These are phyloP conservation scores for Echites panduratus DNA, from an alignment of 257 asterid species.

Conservation along the genomic window DNA sequence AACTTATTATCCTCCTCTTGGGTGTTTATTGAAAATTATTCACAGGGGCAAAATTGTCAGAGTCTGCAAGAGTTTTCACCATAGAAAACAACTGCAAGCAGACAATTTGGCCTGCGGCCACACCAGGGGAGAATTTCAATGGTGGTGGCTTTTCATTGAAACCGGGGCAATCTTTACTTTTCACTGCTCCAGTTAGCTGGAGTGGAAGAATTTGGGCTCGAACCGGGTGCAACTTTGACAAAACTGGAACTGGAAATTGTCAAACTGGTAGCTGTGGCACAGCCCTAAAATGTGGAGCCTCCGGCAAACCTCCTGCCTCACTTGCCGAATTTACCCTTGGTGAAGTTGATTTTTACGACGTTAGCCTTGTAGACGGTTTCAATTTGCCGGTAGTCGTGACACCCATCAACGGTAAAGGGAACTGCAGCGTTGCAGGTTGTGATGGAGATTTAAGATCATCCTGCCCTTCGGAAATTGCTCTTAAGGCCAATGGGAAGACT, in stretches of 20 bases:
- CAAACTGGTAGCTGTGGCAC: constrained; percentile 76
- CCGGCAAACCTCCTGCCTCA: constrained; percentile 72
- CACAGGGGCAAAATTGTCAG: constrained; percentile 41
- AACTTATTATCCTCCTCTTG: too few relatives aligned
- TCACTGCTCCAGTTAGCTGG: constrained; percentile 74
- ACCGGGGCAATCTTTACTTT: constrained; percentile 47
- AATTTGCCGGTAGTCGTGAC: constrained; percentile 66
- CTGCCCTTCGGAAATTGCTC: constrained; percentile 69
- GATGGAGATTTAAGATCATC: constrained; percentile 46
- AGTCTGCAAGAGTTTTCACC: constrained; percentile 66
- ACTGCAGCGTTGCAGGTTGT: constrained; percentile 81
- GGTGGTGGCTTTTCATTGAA: constrained; percentile 78
- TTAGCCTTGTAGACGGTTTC: constrained; percentile 90
- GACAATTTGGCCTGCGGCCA: constrained; percentile 83
- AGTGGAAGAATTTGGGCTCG: constrained; percentile 88
- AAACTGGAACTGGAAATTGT: constrained; percentile 64
- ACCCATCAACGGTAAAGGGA: constrained; percentile 66
- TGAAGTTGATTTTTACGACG: constrained; percentile 62
- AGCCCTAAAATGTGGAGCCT: constrained; percentile 46
- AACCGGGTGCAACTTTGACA: constrained; percentile 81
- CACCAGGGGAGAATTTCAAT: constrained; percentile 60
- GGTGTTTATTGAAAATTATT: not conserved
- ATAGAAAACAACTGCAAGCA: constrained; percentile 67
- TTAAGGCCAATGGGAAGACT: constrained; percentile 39
- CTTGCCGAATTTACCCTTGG: constrained; percentile 88